These are phyloP conservation scores for Anethum foeniculum DNA, from an alignment of 140 eudicot species.

Conservation along the genomic window DNA sequence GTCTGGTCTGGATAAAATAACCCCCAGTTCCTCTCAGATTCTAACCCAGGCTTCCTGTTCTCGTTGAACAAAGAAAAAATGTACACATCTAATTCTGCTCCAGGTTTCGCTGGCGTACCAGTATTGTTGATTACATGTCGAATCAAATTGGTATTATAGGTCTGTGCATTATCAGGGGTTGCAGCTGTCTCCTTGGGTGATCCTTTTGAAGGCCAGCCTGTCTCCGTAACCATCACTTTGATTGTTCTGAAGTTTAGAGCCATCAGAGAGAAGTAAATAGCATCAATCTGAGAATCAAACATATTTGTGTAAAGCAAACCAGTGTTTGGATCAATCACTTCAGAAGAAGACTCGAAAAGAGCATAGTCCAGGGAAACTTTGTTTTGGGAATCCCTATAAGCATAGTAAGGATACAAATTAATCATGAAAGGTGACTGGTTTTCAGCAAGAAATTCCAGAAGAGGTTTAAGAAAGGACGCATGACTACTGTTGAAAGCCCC, in stretches of 20 bases:
- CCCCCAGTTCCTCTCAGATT: conserved; percentile 95
- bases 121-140: conserved; percentile 78
- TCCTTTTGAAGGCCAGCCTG: conserved; percentile 99
- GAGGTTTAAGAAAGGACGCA: conserved; percentile 63
- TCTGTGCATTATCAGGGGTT: conserved; percentile 82
- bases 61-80: conserved; percentile 84
- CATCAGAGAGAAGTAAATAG: conserved; percentile 61
- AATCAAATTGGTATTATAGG: conserved; percentile 73
- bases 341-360: conserved; percentile 77
- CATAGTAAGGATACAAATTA: conserved; percentile 74
- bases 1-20: conserved; percentile 86
- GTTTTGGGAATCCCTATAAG: conserved; percentile 63
- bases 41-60: conserved; percentile 88
- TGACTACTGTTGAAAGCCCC: conserved; percentile 74
- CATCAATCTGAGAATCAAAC: conserved; percentile 94
- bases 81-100: conserved; percentile 60
- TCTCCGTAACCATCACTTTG: conserved; percentile 71
- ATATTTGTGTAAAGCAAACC: conserved; percentile 87
- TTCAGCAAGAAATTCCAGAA: conserved; percentile 79
- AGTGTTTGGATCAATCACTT: conserved; percentile 89
- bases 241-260: conserved; percentile 66
- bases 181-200: conserved; percentile 74
- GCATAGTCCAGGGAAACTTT: conserved; percentile 86
- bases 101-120: conserved; percentile 89
- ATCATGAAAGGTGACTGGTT: conserved; percentile 80